Base-by-base conservation (phyloP, 2,329 filamentous ascomycete genomes). In the Colletotrichum eleusines region DNA sequence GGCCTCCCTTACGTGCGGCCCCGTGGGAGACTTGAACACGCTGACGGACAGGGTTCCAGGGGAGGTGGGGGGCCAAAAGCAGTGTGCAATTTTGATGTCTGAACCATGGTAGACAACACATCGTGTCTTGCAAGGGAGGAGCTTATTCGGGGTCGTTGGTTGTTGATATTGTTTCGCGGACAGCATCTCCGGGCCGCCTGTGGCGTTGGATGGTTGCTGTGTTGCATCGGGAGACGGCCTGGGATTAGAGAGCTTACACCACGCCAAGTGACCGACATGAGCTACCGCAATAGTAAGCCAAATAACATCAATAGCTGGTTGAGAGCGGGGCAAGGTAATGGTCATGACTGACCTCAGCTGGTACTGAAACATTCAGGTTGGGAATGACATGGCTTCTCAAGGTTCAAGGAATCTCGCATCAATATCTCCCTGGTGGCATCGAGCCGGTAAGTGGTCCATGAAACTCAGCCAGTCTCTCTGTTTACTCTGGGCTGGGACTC, bases 71-170 rank as follows among this genome's bases (percentile, higher is more conserved):
- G 48, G 40, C 14, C 20, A 46, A 11, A 46, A 8, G 3, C 20
- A 31, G 20, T 20, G 2, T n/a, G 12, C n/a, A 9, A 18, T 12
- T 7, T 9, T 18, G 54, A 6, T 9, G 54, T 8, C 53, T 11
- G 14, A 12, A 16, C n/a, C 33, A 26, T 26, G n/a, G n/a, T 57
- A 26, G 23, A 57, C 33, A n/a, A 1, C n/a, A 16, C 1, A 6
- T 57, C n/a, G n/a, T 57, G 33, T 28, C n/a, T 26, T 40, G 28
- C n/a, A 38, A 62, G 46, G 59, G 59, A 51, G 46, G 28, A 62
- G 59, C 46, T 51, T 51, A n/a, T 40, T 40, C 16, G 11, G 59
- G n/a, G 18, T 38, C 44, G 16, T n/a, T 18, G 12, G n/a, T 16
- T n/a, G 33, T 40, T n/a, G 11, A 28, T 40, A 20, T n/a, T 40